Evolutionary conservation across 1,139 yeast species (phyloP), one percentile per base, ranked within the genome.

Genomic region (Saccharomycopsis phalli): DNA sequence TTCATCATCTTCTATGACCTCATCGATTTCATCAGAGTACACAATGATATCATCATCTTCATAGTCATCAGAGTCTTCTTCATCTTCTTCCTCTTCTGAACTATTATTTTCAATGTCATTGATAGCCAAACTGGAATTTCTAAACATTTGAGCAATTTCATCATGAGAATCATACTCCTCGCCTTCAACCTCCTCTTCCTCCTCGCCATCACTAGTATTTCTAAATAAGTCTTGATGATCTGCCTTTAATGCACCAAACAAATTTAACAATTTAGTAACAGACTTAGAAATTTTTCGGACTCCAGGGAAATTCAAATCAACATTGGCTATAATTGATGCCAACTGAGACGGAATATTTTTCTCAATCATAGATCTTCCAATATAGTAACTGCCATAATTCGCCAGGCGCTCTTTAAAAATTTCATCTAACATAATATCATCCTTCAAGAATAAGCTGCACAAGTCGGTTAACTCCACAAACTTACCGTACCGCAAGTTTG

Each of bases 51-150:
- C 53, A 34, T 46, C 49, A 10, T 47, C 55, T 14, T 51, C 53
- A 16, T 48, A 52, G 17, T 51, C 49, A 16, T 47, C 51, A 7
- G 47, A 41, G 14, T 49, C 49, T 31, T 45, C 48, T 25, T 54
- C 60, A 34, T 58, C 68, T 16, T 58, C 66, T 11, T 66, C 74
- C 18, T 64, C 74, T 36, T 81, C 88, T 40, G 80, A 77, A 47
- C 79, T 86, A 31, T 76, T 70, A 40, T 82, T 94, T 26, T 69
- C 81, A 38, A 83, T 78, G 52, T 88, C 96, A 55, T 82, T 88
- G 95, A 88, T 87, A 2, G 96, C 96, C 39, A 88, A 66, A 0
- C 96, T 84, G 0, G 96, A 87, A 55, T 88, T 86, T 40, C 81
- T 68, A 59, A 87, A 79, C 53, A 88, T 66, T 55, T 87, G 94